Conservation (phyloP, 306 rosid species). For the Cucumis hystrix region DNA sequence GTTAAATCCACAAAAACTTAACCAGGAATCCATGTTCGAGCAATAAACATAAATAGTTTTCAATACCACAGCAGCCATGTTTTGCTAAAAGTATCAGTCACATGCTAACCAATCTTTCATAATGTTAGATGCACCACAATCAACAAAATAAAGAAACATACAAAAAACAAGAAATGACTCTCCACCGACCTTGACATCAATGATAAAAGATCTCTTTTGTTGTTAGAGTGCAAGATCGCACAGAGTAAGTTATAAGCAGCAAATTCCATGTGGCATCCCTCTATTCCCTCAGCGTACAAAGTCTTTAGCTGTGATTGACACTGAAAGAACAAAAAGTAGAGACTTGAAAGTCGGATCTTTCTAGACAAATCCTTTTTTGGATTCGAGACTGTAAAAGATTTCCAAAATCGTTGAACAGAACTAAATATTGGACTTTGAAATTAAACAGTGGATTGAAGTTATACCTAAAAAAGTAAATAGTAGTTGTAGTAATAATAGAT, state of each 20-base stretch:
- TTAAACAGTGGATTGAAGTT: background rate
- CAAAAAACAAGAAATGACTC: background rate
- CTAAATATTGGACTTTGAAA: background rate
- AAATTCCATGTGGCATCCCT: constrained; percentile 88
- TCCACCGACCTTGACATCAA: constrained; percentile 66
- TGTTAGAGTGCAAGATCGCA: constrained; percentile 82
- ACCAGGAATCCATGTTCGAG: background rate
- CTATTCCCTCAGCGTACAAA: constrained; percentile 82
- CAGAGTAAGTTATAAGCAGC: constrained; percentile 94
- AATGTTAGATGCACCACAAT: background rate
- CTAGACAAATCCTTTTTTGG: background rate
- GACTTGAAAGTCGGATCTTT: background rate
- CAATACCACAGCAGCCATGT: background rate
- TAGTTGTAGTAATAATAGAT: background rate
- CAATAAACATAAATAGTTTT: background rate
- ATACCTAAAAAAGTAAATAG: too few relatives aligned
- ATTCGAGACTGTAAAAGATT: background rate
- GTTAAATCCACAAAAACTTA: background rate
- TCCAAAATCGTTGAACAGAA: background rate
- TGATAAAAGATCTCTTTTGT: constrained; percentile 75
- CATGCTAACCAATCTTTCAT: background rate
- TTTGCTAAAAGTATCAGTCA: background rate
- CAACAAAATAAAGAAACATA: background rate
- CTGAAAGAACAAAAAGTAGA: constrained; percentile 34
- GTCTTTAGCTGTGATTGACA: constrained; percentile 81